These are phyloP conservation scores for Wickerhamomyces hampshirensis DNA, from an alignment of 805 yeast species.

Conservation along the genomic window DNA sequence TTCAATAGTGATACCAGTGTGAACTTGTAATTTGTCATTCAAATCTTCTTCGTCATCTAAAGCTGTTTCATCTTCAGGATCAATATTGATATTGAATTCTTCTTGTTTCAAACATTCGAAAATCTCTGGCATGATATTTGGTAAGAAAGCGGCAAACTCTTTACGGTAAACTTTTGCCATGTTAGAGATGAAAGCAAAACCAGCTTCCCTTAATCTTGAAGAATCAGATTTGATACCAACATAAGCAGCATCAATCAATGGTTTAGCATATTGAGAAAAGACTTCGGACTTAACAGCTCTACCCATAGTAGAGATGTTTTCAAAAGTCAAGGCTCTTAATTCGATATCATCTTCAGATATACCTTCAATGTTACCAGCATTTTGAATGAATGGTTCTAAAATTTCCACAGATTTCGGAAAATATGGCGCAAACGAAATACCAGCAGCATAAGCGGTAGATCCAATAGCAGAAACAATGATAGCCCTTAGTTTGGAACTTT, in stretches of 20 bases:
- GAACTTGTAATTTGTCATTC: conserved; percentile 74
- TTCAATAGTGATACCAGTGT: conserved; percentile 93
- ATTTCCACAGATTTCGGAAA: conserved; percentile 76
- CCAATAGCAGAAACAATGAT: conserved; percentile 94
- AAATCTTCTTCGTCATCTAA: conserved; percentile 51
- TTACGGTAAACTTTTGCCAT: conserved; percentile 93
- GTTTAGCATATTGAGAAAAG: conserved; percentile 80
- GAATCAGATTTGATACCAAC: conserved; percentile 70
- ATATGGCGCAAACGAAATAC: conserved; percentile 81
- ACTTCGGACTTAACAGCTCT: conserved; percentile 93
- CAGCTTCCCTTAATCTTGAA: conserved; percentile 88
- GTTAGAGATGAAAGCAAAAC: conserved; percentile 87
- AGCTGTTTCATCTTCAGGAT: conserved; percentile 33
- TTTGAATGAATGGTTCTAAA: conserved; percentile 76
- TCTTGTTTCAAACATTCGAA: conserved; percentile 80
- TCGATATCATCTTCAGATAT: conserved; percentile 86
- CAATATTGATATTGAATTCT: conserved; percentile 68
- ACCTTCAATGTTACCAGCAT: conserved; percentile 65
- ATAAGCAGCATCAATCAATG: conserved; percentile 85
- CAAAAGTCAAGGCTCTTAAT: conserved; percentile 87
- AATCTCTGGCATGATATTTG: conserved; percentile 77
- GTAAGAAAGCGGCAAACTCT: conserved; percentile 83
- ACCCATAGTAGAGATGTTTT: conserved; percentile 91
- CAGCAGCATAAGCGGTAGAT: conserved; percentile 94
- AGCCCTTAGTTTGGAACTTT: conserved; percentile 64